Evolutionary conservation across 768 basidiomycete species (phyloP), one percentile per base, ranked within the genome.

Genomic region (Omphalotus guepiniiformis): DNA sequence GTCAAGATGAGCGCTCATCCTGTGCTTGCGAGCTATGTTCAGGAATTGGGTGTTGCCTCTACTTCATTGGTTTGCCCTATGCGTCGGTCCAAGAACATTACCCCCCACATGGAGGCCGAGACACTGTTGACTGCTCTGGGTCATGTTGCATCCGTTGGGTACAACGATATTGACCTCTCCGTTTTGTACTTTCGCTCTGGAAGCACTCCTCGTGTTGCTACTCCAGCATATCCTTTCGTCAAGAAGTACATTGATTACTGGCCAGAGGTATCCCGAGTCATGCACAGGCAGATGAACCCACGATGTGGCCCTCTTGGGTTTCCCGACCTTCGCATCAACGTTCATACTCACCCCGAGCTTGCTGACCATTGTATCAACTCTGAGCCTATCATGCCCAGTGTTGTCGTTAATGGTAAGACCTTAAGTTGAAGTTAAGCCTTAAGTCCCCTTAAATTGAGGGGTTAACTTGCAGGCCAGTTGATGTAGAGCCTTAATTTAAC

Each of bases 1-100:
- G 48, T 74, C 12, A 71, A 73, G 50, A 56, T 74, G 6, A 50
- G 58, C 4, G 67, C 70, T 11, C 72, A 73, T 51, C 73, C 72
- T 5, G 69, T 63, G 2, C 60, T 73, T 2, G 51, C 65, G 1
- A 53, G 60, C 12, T 72, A 70, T 42, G 39, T 73, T 32, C 46
- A 53, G 1, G 51, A 50, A 1, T 49, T 63, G 35, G 60, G 53
- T 0, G 50, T 54, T 3, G 49, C 40, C 1, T 49, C 54, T 13
- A 49, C 48, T 2, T 26, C 47, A 2, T 55, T 66, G 34, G 19
- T 47, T 3, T 59, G 62, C 34, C 58, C 64, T 2, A 53, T 65
- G 42, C 58, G 57, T 16, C 62, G 67, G 6, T 49, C 57, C 2
- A 66, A 62, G 48, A 50, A 42, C 13, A 27, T 52, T 15, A 50